These are phyloP conservation scores for Tylopilus sp. DNA, from an alignment of 768 basidiomycete species.

Conservation along the genomic window DNA sequence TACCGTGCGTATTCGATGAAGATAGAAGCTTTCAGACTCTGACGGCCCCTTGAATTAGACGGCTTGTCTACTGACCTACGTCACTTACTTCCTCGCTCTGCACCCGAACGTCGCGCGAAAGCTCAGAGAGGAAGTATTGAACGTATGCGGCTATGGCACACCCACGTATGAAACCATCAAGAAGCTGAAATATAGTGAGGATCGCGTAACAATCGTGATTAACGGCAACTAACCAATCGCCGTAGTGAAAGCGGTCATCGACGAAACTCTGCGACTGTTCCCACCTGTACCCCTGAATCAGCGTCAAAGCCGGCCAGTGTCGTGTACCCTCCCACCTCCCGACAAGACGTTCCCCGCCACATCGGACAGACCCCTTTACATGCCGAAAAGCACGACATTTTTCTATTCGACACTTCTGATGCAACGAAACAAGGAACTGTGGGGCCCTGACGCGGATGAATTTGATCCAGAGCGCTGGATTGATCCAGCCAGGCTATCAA, in stretches of 20 bases:
- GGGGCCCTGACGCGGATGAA: constrained; percentile 74
- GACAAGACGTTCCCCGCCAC: constrained; percentile 43
- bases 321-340: constrained; percentile 50
- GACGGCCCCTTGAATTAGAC: constrained; percentile 42
- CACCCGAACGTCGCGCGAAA: constrained; percentile 53
- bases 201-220: constrained; percentile 1
- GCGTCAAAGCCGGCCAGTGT: constrained; percentile 49
- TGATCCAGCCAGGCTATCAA: constrained; percentile 48
- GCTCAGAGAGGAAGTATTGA: constrained; percentile 59
- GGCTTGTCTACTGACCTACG: constrained; percentile 63
- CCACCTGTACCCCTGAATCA: constrained; percentile 76
- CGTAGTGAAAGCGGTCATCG: constrained; percentile 70
- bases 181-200: constrained; percentile 62
- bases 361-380: constrained; percentile 46
- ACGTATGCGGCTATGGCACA: constrained; percentile 46
- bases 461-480: constrained; percentile 83
- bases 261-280: constrained; percentile 75
- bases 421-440: constrained; percentile 63
- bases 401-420: constrained; percentile 60
- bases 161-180: constrained; percentile 58
- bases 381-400: constrained; percentile 55
- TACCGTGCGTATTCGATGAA: constrained; percentile 46
- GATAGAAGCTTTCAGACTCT: neutral
- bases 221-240: constrained; percentile 3
- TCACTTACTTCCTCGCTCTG: constrained; percentile 66